These are phyloP conservation scores for Lasiodiplodia gonubiensis DNA, from an alignment of 2,329 filamentous ascomycete species.

Conservation along the genomic window DNA sequence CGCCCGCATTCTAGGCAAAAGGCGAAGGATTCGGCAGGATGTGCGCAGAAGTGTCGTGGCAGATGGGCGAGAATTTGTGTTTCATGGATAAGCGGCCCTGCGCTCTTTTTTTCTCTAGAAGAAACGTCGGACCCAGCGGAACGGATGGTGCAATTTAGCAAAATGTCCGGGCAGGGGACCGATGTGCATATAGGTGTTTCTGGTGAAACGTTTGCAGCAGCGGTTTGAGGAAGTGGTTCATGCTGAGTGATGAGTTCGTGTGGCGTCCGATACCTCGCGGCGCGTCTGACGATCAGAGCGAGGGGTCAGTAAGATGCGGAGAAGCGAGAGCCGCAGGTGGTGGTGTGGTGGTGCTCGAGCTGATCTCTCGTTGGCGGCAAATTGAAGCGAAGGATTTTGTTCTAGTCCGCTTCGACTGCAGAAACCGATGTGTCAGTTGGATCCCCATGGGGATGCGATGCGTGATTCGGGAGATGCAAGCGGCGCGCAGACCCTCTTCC, in stretches of 20 bases:
- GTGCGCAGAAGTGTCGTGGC: too few relatives aligned
- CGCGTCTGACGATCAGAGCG: background rate
- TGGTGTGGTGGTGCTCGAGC: background rate
- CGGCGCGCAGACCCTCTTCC: background rate
- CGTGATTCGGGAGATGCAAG: background rate
- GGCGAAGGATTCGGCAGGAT: background rate
- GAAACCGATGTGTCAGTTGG: slow-evolving; percentile 1
- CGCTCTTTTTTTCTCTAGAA: background rate
- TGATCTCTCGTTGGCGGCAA: background rate
- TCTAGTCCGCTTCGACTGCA: slow-evolving; percentile 15
- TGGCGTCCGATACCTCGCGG: too few relatives aligned
- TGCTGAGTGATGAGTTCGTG: background rate
- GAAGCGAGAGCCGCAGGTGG: background rate
- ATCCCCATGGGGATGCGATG: slow-evolving; percentile 3
- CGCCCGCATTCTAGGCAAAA: background rate
- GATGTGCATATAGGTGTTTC: background rate
- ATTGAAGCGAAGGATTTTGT: background rate
- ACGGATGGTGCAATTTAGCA: background rate
- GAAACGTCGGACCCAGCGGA: background rate
- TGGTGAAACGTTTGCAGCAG: slow-evolving; percentile 2
- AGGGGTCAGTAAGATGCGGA: background rate
- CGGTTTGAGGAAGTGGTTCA: background rate
- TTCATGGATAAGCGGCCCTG: background rate
- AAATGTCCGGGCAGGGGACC: background rate
- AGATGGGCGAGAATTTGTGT: background rate